These are phyloP conservation scores for Colletotrichum sp. DNA, from an alignment of 2,329 filamentous ascomycete species.

Conservation along the genomic window DNA sequence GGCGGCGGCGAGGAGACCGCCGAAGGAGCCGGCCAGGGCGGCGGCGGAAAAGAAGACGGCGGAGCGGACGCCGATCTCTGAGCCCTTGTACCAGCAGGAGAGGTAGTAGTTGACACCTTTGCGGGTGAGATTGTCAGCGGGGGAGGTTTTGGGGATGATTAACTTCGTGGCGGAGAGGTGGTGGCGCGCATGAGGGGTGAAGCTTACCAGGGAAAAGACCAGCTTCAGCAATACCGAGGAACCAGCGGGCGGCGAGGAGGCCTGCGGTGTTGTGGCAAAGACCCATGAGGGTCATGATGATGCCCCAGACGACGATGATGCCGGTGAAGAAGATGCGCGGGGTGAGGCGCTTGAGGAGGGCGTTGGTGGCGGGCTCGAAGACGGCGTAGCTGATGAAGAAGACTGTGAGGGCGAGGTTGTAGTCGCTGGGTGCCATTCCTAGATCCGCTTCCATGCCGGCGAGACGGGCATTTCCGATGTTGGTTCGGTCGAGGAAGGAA, in stretches of 20 bases:
- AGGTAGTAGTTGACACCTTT: slow-evolving; percentile 68
- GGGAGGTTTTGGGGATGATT: background rate
- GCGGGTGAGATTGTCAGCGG: background rate
- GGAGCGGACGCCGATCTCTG: slow-evolving; percentile 74
- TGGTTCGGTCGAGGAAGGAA: slow-evolving; percentile 31
- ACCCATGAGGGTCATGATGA: slow-evolving; percentile 53
- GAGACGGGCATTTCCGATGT: slow-evolving; percentile 30
- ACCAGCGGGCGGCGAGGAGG: slow-evolving; percentile 55
- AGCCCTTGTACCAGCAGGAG: slow-evolving; percentile 79
- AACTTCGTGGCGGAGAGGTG: background rate
- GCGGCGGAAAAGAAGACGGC: slow-evolving; percentile 84
- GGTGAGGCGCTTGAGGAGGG: slow-evolving; percentile 66
- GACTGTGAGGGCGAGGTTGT: slow-evolving; percentile 64
- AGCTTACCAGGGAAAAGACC: slow-evolving; percentile 68
- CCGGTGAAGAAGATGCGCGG: slow-evolving; percentile 69
- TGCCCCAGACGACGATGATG: slow-evolving; percentile 61
- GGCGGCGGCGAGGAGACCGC: slow-evolving; percentile 71
- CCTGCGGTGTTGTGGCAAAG: slow-evolving; percentile 48
- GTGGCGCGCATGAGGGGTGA: background rate
- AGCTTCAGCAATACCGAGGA: slow-evolving; percentile 69
- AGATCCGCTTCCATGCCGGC: slow-evolving; percentile 29
- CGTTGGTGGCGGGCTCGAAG: slow-evolving; percentile 68
- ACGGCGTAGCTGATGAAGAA: slow-evolving; percentile 76
- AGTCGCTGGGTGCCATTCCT: slow-evolving; percentile 45
- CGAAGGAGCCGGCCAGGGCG: slow-evolving; percentile 76